Conservation (phyloP, 208 protist species). For the Angomonas ambiguus region DNA sequence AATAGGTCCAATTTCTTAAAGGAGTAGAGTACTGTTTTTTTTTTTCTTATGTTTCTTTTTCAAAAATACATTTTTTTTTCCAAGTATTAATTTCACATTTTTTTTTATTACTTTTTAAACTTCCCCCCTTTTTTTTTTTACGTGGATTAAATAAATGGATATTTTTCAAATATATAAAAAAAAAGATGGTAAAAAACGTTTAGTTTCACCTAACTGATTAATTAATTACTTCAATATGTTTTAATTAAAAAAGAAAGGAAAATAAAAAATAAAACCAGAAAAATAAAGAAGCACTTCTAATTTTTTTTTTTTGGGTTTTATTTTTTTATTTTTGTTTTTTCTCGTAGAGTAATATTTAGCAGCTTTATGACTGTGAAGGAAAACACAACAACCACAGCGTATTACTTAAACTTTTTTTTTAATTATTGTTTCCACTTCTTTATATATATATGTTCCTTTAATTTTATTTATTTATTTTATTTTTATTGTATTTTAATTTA, state of each 20-base stretch:
- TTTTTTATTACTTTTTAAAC: conserved; percentile 15
- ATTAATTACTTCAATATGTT: no score
- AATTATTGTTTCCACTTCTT: no score
- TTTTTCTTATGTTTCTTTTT: no score
- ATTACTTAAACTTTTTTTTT: neutral
- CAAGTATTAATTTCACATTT: neutral
- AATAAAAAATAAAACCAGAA: neutral
- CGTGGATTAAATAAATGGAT: neutral
- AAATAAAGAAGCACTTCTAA: neutral
- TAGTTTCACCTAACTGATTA: no score
- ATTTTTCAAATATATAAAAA: neutral
- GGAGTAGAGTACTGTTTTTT: no score
- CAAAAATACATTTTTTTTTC: conserved; percentile 22
- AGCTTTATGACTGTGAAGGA: neutral
- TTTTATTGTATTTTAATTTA: conserved; percentile 1
- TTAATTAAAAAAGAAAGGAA: no score
- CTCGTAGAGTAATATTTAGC: neutral
- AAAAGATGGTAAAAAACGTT: neutral
- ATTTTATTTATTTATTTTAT: conserved; percentile 6
- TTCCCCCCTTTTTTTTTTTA: conserved; percentile 13
- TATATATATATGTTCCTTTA: conserved; percentile 5
- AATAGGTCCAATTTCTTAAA: no score
- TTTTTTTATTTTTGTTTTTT: conserved; percentile 6
- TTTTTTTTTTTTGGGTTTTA: conserved; percentile 7
- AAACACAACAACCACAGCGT: no score